Base-by-base conservation (phyloP, 495 filamentous ascomycete genomes). In the Hypomontagnella monticulosa region DNA sequence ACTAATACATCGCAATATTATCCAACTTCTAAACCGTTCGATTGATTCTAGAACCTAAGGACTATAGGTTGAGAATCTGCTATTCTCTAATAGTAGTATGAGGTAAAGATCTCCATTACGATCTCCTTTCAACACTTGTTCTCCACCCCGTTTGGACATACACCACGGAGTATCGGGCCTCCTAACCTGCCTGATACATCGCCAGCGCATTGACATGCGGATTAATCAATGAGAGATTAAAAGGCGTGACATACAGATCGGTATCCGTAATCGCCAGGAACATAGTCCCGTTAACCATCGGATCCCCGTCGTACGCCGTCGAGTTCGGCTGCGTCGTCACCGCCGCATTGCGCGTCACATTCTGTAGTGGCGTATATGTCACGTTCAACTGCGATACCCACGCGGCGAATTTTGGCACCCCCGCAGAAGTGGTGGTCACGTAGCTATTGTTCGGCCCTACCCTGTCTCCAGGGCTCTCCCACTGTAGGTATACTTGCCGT, bases 331-430 rank as follows among this genome's bases (percentile, higher is more conserved):
- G 93, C 53, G 82, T 82, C 0, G 92, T 91, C 65, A 78, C 87
- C 0, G 88, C 92, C 1, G 76, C 77, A 52, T 84, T 86, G 14
- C 76, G 74, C 4, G 80, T 76, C 1, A 81, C 78, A 49, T 88
- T 71, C 4, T 74, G 82, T 62, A 96, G 75, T 0, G 87, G 80
- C 1, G 91, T 86, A 73, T 96, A 96, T 0, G 93, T 96, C 19
- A 92, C 80, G 64, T 97, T 96, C 32, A 96, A 78, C 83, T 96
- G 93, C n/a, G 78, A 81, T 7, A 90, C 85, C 92, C 91, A 97
- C 0, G 84, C 84, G 1, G 93, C 93, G 37, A 83, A 97, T 38
- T 74, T 73, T 0, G 91, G 88, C 2, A 70, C 61, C 0, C 84
- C 83, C 4, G 88, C 91, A 0, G 61, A 73, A 0, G 79, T 81